These are phyloP conservation scores for Remersonia thermophila DNA, from an alignment of 2,329 filamentous ascomycete species.

Conservation along the genomic window DNA sequence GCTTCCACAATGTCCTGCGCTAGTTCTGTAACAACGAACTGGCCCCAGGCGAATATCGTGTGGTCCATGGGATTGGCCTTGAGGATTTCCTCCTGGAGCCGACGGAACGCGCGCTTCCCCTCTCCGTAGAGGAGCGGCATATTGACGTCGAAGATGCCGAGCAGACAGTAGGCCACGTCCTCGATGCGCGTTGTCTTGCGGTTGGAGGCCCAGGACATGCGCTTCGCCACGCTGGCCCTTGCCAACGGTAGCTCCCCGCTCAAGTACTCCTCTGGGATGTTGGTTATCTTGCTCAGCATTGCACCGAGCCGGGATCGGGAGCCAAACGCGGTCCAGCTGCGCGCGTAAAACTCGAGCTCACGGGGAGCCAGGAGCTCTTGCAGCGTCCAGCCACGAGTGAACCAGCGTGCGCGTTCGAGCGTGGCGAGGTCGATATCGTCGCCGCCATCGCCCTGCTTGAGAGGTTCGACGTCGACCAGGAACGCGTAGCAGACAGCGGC, in stretches of 20 bases:
- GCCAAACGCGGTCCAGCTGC: slow-evolving; percentile 2
- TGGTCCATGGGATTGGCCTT: slow-evolving; percentile 1
- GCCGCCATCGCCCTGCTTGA: too few species aligned
- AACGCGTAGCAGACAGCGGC: neutral
- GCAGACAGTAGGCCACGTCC: slow-evolving; percentile 30
- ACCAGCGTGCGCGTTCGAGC: slow-evolving; percentile 5
- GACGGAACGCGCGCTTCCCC: slow-evolving; percentile 17
- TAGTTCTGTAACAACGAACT: neutral
- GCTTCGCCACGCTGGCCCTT: slow-evolving; percentile 19
- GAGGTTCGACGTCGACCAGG: neutral
- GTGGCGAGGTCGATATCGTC: neutral
- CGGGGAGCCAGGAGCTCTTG: slow-evolving; percentile 9
- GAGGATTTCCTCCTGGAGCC: slow-evolving; percentile 23
- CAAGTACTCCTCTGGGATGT: neutral
- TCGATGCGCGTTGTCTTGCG: slow-evolving; percentile 23
- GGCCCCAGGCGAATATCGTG: slow-evolving; percentile 5
- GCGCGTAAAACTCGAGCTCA: neutral
- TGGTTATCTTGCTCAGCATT: neutral
- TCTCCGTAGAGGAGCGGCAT: slow-evolving; percentile 32
- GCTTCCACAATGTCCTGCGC: neutral
- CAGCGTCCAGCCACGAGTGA: slow-evolving; percentile 9
- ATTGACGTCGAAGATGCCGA: slow-evolving; percentile 30
- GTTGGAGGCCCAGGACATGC: slow-evolving; percentile 27
- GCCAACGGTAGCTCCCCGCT: neutral
- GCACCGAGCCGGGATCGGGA: neutral